Evolutionary conservation across 1,284 basidiomycete species (phyloP).

Genomic region (Xerocomus amazonicus): DNA sequence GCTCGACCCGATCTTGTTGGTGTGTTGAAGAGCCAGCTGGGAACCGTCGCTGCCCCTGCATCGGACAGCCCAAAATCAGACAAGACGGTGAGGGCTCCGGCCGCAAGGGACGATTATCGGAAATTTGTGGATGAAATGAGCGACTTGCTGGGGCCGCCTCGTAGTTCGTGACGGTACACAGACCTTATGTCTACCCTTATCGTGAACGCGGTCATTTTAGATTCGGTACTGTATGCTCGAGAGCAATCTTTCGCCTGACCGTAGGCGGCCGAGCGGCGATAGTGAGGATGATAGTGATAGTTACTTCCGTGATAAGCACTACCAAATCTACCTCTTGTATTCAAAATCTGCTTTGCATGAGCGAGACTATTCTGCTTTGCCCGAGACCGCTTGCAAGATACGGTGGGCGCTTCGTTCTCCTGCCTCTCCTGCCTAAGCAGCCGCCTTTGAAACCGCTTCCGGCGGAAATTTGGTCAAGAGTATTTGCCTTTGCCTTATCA

Average conservation of each 20-base stretch:
- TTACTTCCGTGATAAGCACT: constrained; percentile 1
- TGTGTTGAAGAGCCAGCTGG: constrained; percentile 57
- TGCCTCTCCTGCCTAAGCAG: constrained; percentile 59
- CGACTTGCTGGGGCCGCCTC: constrained; percentile 43
- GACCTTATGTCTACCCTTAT: too few relatives aligned
- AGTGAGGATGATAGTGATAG: not conserved
- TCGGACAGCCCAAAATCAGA: constrained; percentile 19
- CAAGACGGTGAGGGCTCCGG: constrained; percentile 20
- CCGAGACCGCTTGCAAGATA: constrained; percentile 49
- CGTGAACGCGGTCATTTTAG: too few relatives aligned
- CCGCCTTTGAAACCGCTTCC: constrained; percentile 56
- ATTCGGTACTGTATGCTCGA: too few relatives aligned
- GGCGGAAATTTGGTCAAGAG: constrained; percentile 64
- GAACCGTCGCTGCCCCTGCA: constrained; percentile 26
- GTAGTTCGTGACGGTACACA: constrained; percentile 10
- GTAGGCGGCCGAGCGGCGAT: not conserved
- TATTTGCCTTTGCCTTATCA: constrained; percentile 52
- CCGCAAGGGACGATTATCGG: constrained; percentile 61
- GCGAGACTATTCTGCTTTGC: constrained; percentile 38
- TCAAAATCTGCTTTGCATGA: constrained; percentile 18
- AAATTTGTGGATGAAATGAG: constrained; percentile 74
- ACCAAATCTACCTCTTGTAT: not conserved
- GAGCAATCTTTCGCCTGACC: too few relatives aligned
- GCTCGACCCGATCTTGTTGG: constrained; percentile 64
- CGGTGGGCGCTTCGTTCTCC: constrained; percentile 59